These are phyloP conservation scores for Thelonectria blattea DNA, from an alignment of 2,329 filamentous ascomycete species.

Conservation along the genomic window DNA sequence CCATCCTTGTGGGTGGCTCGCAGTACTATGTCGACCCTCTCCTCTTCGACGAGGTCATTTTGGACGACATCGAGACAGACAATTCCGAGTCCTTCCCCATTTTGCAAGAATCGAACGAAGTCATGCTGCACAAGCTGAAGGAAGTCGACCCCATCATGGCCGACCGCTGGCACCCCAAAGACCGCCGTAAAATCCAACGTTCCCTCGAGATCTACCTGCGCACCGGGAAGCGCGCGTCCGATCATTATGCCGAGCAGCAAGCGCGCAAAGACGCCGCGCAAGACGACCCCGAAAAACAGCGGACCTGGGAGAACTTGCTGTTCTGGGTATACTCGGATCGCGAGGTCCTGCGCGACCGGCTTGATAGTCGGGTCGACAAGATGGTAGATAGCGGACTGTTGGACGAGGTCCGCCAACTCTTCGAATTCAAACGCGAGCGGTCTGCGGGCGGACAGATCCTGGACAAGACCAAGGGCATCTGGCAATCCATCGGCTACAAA, in stretches of 20 bases:
- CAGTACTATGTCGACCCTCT: slow-evolving; percentile 94
- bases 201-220: slow-evolving; percentile 89
- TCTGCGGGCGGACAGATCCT: slow-evolving; percentile 56
- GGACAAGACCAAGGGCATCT: slow-evolving; percentile 84
- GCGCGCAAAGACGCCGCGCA: slow-evolving; percentile 43
- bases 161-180: slow-evolving; percentile 90
- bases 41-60: slow-evolving; percentile 73
- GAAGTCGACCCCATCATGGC: slow-evolving; percentile 92
- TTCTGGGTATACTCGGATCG: slow-evolving; percentile 87
- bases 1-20: slow-evolving; percentile 91
- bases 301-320: slow-evolving; percentile 65
- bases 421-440: slow-evolving; percentile 46
- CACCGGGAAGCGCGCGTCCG: slow-evolving; percentile 81
- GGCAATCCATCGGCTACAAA: slow-evolving; percentile 96
- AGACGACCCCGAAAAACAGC: slow-evolving; percentile 27
- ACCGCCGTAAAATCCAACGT: slow-evolving; percentile 85
- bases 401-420: slow-evolving; percentile 55
- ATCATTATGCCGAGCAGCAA: slow-evolving; percentile 83
- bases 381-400: slow-evolving; percentile 72
- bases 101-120: slow-evolving; percentile 71
- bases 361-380: slow-evolving; percentile 79
- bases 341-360: slow-evolving; percentile 69
- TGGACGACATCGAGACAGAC: slow-evolving; percentile 47
- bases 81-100: slow-evolving; percentile 65
- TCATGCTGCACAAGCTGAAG: slow-evolving; percentile 73